Evolutionary conservation across 2,329 filamentous ascomycete species (phyloP).

Genomic region (Aspergillus fischeri): DNA sequence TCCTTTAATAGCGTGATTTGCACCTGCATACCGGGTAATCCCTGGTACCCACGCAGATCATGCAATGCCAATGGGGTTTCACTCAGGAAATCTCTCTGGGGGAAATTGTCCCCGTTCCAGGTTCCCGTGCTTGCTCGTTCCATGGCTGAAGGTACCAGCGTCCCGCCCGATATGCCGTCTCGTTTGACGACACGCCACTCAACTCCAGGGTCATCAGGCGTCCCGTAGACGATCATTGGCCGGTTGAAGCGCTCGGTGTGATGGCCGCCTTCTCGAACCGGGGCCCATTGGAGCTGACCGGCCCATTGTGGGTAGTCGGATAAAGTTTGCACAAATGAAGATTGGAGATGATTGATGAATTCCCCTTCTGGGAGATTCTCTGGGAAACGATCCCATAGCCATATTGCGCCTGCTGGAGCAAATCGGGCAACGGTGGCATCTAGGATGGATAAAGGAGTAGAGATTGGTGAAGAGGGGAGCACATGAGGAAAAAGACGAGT

Average conservation of each 20-base stretch:
- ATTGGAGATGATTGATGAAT: conserved; percentile 12
- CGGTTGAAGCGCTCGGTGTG: conserved; percentile 11
- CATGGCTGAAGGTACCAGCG: neutral
- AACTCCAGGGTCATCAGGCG: conserved; percentile 3
- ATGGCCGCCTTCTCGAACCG: neutral
- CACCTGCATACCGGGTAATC: conserved; percentile 29
- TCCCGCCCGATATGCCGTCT: neutral
- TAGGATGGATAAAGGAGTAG: conserved; percentile 9
- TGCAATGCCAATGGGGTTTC: conserved; percentile 29
- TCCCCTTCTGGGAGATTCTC: conserved; percentile 1
- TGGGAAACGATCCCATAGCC: conserved; percentile 39
- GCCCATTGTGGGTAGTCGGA: conserved; percentile 10
- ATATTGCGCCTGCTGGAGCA: conserved; percentile 19
- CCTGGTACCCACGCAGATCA: conserved; percentile 23
- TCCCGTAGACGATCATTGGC: conserved; percentile 3
- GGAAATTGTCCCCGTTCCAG: conserved; percentile 1
- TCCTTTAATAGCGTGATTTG: conserved; percentile 42
- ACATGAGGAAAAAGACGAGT: too few relatives aligned
- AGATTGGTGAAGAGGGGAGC: neutral
- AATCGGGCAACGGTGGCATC: conserved; percentile 11
- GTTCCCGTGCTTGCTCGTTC: neutral
- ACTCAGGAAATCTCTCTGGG: conserved; percentile 14
- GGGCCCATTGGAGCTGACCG: conserved; percentile 12
- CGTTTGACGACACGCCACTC: conserved; percentile 1
- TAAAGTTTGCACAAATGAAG: conserved; percentile 13